Evolutionary conservation across 352 stramenopile genomes (phyloP).

Genomic region (Phytophthora idaei): DNA sequence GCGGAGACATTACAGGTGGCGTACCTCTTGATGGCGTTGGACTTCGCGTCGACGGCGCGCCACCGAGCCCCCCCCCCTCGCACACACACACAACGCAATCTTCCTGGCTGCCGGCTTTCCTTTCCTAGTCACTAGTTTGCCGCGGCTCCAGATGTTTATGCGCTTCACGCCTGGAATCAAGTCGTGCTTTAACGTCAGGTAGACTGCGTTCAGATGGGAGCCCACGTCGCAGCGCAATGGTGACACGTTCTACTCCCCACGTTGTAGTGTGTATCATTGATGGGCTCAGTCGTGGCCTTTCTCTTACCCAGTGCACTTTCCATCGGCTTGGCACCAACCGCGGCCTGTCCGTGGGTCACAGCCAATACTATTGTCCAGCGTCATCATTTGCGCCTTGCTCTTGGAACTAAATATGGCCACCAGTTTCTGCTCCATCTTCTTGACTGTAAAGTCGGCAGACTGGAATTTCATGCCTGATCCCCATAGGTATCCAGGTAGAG

Average conservation of each 20-base stretch:
- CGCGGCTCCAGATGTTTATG: no score
- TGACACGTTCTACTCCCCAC: background rate
- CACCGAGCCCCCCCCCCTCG: no score
- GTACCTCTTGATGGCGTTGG: no score
- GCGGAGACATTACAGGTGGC: no score
- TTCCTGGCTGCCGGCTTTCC: no score
- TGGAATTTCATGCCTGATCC: background rate
- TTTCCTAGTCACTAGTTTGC: no score
- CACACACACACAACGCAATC: no score
- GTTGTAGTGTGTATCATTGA: background rate
- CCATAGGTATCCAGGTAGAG: background rate
- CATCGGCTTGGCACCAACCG: background rate
- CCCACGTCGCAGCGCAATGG: background rate
- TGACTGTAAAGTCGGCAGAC: background rate
- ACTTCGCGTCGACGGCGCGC: no score
- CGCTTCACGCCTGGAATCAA: no score
- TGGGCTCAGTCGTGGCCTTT: background rate
- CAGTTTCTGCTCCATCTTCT: background rate
- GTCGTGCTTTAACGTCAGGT: no score
- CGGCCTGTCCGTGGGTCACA: background rate
- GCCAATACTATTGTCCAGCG: background rate
- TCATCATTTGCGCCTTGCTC: background rate
- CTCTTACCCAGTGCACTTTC: background rate
- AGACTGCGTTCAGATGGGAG: background rate
- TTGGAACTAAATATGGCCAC: background rate